Evolutionary conservation across 1,284 basidiomycete genomes (phyloP), one percentile per base, ranked within the genome.

Genomic region (Irpex sp.): DNA sequence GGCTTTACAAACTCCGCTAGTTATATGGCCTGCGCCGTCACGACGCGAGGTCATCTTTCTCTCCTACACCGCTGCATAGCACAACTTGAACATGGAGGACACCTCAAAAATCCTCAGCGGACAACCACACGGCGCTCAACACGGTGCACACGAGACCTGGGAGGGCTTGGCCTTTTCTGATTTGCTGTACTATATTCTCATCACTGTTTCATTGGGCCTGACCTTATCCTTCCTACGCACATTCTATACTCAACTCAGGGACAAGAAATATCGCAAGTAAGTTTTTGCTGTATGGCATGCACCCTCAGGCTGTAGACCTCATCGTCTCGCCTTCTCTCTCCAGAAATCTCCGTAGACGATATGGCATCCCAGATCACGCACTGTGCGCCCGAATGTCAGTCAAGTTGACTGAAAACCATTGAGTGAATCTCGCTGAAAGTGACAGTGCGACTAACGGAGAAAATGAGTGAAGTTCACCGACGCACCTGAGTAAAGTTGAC

Each of bases 281-380:
- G 85, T 78, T 48, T 55, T 57, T 11, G 62, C 70, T 66, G 6
- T 67, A 62, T 57, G 26, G 26, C 26, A 26, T 26, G 26, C 36
- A 47, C 11, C 13, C n/a, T 62, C 66, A 36, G 19, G 13, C 57
- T 19, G 44, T 57, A 48, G 47, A 44, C 60, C 65, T 67, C 62
- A 57, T 58, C 21, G 31, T 17, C 11, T 61, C 15, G 26, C 57
- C 47, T 54, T 34, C n/a, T 5, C 49, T 8, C 49, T 8, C 17
- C 62, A 86, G 84, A 66, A 76, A 83, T 64, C 82, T 85, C 77
- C 84, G 91, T 64, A 79, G 92, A 69, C 81, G 83, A 75, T 85
- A 91, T 71, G 92, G 91, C 57, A 93, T 93, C 64, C 91, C 91
- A 17, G 91, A 93, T 77, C 81, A 80, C n/a, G n/a, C n/a, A n/a